Evolutionary conservation across 2,329 filamentous ascomycete genomes (phyloP).

Genomic region (Cladosporium phlei): DNA sequence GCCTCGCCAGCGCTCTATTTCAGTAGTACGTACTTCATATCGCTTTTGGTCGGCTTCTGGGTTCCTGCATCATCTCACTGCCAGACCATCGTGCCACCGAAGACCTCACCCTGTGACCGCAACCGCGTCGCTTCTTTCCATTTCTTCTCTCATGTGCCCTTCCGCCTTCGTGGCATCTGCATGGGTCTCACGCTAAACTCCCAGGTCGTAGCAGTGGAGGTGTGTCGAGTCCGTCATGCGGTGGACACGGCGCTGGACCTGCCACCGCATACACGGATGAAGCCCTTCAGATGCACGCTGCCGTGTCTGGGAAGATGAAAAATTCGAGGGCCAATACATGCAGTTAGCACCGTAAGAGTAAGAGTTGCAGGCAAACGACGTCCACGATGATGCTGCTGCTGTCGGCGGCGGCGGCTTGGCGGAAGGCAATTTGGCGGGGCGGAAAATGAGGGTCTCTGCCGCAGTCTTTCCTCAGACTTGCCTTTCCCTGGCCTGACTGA

Average conservation of each 20-base stretch:
- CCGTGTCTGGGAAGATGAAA: not conserved
- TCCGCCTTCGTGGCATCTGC: constrained; percentile 10
- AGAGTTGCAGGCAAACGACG: no score
- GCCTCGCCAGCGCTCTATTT: no score
- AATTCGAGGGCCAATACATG: not conserved
- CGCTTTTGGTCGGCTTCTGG: no score
- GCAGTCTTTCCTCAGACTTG: no score
- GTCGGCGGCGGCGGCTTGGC: no score
- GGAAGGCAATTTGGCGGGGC: no score
- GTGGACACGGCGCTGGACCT: not conserved
- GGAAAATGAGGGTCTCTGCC: no score
- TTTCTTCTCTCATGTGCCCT: not conserved
- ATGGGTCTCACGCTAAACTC: constrained; percentile 3
- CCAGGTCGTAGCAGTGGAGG: not conserved
- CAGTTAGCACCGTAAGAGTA: no score
- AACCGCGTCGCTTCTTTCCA: not conserved
- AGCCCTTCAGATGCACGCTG: no score
- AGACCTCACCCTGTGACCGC: constrained; percentile 6
- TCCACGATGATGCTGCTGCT: no score
- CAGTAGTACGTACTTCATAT: no score
- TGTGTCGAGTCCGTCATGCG: not conserved
- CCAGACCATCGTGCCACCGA: not conserved
- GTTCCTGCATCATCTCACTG: constrained; percentile 8
- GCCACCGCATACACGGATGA: not conserved
- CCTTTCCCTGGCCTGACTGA: no score